Evolutionary conservation across 1,284 basidiomycete genomes (phyloP).

Genomic region (Ceratobasidium sp.): DNA sequence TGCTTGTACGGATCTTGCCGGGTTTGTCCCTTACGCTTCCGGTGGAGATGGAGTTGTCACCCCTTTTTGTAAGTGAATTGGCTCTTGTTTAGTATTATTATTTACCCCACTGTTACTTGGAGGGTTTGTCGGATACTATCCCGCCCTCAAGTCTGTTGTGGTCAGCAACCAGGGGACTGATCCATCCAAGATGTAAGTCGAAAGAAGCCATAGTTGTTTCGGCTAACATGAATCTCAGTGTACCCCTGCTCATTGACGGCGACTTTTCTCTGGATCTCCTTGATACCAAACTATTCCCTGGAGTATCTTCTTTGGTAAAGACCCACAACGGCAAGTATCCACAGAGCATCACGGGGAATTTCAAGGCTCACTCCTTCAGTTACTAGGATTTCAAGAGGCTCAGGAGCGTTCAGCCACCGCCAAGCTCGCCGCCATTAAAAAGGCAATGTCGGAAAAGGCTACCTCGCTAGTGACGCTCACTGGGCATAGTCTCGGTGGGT

Average conservation of each 20-base stretch:
- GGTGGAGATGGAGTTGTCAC: slow-evolving; percentile 48
- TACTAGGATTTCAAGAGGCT: slow-evolving; percentile 45
- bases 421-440: slow-evolving; percentile 46
- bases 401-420: slow-evolving; percentile 45
- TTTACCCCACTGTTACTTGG: neutral
- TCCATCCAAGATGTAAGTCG: slow-evolving; percentile 45
- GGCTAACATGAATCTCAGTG: slow-evolving; percentile 1
- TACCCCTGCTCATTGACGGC: slow-evolving; percentile 44
- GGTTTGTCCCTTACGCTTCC: slow-evolving; percentile 45
- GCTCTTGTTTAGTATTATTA: neutral
- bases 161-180: slow-evolving; percentile 49
- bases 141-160: slow-evolving; percentile 42
- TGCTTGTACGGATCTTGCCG: slow-evolving; percentile 42
- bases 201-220: neutral
- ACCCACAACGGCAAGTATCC: slow-evolving; percentile 33
- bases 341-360: no score
- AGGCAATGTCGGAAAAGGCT: slow-evolving; percentile 38
- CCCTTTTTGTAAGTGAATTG: slow-evolving; percentile 34
- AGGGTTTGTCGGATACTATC: slow-evolving; percentile 44
- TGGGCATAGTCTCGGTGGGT: slow-evolving; percentile 47
- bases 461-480: slow-evolving; percentile 46
- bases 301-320: slow-evolving; percentile 28
- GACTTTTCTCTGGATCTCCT: slow-evolving; percentile 30
- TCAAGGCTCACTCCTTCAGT: neutral
- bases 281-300: slow-evolving; percentile 32